Conservation (phyloP, 805 yeast species). For the Nematodospora valgi region DNA sequence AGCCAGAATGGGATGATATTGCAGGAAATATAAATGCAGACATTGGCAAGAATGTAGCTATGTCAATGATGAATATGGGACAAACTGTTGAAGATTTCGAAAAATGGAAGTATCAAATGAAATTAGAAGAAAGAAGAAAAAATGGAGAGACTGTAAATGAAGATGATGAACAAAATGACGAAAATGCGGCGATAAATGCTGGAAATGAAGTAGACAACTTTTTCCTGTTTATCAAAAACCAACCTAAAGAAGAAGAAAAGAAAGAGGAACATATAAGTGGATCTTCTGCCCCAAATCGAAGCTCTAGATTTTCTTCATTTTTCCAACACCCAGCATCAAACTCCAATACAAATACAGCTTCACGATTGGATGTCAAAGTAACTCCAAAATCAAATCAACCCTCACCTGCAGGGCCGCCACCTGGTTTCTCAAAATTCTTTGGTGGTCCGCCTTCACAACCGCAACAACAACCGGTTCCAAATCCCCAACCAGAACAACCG, state of each 20-base stretch:
- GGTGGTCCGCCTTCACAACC: neutral
- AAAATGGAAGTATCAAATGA: slow-evolving; percentile 55
- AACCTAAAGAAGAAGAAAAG: slow-evolving; percentile 18
- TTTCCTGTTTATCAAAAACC: slow-evolving; percentile 35
- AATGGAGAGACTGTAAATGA: slow-evolving; percentile 35
- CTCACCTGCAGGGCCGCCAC: slow-evolving; percentile 6
- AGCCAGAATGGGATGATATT: slow-evolving; percentile 37
- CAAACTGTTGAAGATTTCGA: slow-evolving; percentile 57
- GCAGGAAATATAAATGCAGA: slow-evolving; percentile 15
- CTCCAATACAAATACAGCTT: neutral
- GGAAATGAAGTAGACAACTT: slow-evolving; percentile 44
- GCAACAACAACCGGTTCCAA: neutral
- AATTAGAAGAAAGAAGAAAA: slow-evolving; percentile 45
- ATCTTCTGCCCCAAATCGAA: slow-evolving; percentile 17
- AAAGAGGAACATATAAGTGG: slow-evolving; percentile 5
- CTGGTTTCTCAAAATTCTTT: slow-evolving; percentile 11
- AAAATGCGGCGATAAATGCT: slow-evolving; percentile 12
- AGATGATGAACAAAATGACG: slow-evolving; percentile 6
- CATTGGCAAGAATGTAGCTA: slow-evolving; percentile 13
- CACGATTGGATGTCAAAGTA: neutral
- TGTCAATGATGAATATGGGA: slow-evolving; percentile 31
- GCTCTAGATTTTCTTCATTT: slow-evolving; percentile 37
- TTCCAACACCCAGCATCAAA: slow-evolving; percentile 15
- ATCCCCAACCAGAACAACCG: slow-evolving; percentile 1
- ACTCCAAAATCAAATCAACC: neutral